A percentile compares a stretch with the other conserved stretches of the same genome.
phyloP scores from a whole-genome alignment of 106 monocot genomes.

The Dendrobium catenatum region DNA sequence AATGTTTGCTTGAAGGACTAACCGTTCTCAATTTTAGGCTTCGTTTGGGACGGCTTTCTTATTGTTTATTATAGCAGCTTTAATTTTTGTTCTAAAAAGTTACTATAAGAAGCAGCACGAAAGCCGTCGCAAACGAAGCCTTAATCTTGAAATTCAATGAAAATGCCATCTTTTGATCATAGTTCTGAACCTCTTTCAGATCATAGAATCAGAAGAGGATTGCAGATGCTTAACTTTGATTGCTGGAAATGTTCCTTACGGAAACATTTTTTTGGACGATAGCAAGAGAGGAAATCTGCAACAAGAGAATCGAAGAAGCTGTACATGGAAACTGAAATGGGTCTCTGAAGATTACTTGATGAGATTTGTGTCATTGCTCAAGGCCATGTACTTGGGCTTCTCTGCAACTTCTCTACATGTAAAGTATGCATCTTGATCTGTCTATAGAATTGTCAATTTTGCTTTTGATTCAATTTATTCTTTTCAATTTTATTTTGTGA shows the following conservation, averaged over 20 bases:
- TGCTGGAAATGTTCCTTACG: slow-evolving; percentile 14
- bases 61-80: too few relatives aligned
- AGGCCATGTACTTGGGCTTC: slow-evolving; percentile 34
- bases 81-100: too few relatives aligned
- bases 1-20: too few relatives aligned
- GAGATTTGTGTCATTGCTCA: slow-evolving; percentile 55
- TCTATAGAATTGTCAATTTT: slow-evolving; percentile 10
- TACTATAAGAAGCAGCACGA: too few relatives aligned
- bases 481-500: slow-evolving; percentile 24
- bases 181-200: slow-evolving; percentile 19
- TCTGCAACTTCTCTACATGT: slow-evolving; percentile 32
- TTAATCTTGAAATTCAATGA: too few relatives aligned
- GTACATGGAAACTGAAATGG: slow-evolving; percentile 63
- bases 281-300: neutral
- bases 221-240: slow-evolving; percentile 39
- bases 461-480: slow-evolving; percentile 40
- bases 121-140: too few relatives aligned
- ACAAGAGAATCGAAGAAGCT: slow-evolving; percentile 4
- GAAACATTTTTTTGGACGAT: neutral
- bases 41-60: too few relatives aligned
- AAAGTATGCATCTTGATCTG: slow-evolving; percentile 38
- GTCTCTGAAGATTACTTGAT: slow-evolving; percentile 49
- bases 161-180: too few relatives aligned
- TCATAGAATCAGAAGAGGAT: slow-evolving; percentile 29
- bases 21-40: neutral